Base-by-base conservation (phyloP, 352 stramenopile genomes). In the Pythium aphanidermatum region DNA sequence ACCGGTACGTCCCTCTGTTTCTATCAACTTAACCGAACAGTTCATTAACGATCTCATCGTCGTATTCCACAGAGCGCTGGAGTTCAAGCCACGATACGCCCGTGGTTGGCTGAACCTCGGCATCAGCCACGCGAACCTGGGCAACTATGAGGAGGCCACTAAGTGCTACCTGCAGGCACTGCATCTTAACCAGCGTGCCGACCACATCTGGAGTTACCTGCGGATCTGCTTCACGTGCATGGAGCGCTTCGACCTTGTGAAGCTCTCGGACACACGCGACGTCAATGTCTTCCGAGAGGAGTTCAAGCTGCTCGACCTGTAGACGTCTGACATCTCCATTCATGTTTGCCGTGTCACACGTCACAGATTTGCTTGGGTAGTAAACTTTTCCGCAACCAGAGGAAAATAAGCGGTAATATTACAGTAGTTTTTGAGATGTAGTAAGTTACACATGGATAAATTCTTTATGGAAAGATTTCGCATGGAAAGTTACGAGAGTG, bases 201-300 rank as follows among this genome's bases (percentile, higher is more conserved):
- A 84, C 28, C 95, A 99, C 70, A 97, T 98, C 58, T 99, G 96
- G 96, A 97, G 88, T 62, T 99, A 99, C 84, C 79, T 99, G 59
- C 76, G 96, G 49, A 98, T 99, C 71, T 95, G 92, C 45, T 96
- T 99, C 54, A 98, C 95, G 27, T 98, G 92, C 65, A 88, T 96
- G 62, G 95, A 99, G 65, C 75, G 90, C 37, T 99, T 97, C 65
- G 95, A 99, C 68, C 75, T 98, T 32, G 77, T 98, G 37, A 94
- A 96, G 51, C 57, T 96, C 28, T 86, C 86, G 21, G 85, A 92
- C 60, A 89, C 79, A 51, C 74, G 76, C 50, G 84, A 96, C 56
- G 63, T 95, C 6, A 65, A 49, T 25, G 38, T 74, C 23, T 95
- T 95, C 54, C 79, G 74, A 26, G 63, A 83, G 48, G 83, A 95